phyloP scores from a whole-genome alignment of 257 asterid species.

The Jacaranda copaia region DNA sequence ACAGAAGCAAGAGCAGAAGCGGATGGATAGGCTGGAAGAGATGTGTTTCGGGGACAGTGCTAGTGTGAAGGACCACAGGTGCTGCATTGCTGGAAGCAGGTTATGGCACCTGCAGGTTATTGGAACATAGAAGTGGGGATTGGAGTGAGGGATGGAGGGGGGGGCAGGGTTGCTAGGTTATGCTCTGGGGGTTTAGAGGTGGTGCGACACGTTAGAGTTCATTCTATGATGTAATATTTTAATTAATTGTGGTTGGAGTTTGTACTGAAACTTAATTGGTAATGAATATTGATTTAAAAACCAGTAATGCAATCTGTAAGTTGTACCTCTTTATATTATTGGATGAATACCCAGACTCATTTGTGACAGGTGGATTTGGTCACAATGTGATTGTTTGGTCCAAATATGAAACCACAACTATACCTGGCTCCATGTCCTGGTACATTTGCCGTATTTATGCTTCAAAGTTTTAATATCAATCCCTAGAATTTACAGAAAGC shows the following conservation, averaged over 20 bases:
- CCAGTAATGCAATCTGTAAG: not conserved
- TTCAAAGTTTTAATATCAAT: not conserved
- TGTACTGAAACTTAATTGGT: not conserved
- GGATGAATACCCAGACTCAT: not conserved
- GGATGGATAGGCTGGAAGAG: no score
- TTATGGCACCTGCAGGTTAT: not conserved
- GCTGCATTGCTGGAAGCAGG: no score
- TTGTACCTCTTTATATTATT: no score
- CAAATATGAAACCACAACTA: not conserved
- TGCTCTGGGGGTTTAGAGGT: not conserved
- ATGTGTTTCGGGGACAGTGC: no score
- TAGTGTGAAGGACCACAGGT: no score
- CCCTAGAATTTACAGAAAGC: not conserved
- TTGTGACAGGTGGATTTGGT: constrained; percentile 4
- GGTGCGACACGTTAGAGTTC: not conserved
- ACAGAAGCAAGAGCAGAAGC: no score
- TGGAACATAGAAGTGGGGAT: not conserved
- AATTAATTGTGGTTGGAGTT: not conserved
- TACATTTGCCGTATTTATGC: not conserved
- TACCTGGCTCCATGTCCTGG: not conserved
- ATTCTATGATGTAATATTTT: not conserved
- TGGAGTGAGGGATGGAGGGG: not conserved
- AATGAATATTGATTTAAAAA: not conserved
- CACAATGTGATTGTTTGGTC: not conserved
- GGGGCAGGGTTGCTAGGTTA: not conserved